Conservation (phyloP, 306 rosid genomes). For the Notholithocarpus densiflorus region DNA sequence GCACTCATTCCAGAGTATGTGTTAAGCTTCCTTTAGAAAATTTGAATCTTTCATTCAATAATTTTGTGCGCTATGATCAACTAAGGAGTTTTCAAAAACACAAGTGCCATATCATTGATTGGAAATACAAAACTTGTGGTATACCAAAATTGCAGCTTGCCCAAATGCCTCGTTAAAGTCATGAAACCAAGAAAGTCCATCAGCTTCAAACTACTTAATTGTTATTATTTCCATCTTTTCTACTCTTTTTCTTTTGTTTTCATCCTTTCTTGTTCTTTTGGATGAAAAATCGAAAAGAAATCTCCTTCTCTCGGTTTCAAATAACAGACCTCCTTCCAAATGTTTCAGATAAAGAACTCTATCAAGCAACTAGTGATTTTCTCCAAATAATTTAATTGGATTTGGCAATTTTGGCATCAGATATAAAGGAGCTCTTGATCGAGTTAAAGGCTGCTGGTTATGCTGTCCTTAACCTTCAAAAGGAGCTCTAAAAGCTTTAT, state of each 20-base stretch:
- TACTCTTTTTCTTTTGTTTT: neutral
- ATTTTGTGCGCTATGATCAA: constrained; percentile 41
- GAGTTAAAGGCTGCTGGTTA: too few relatives aligned
- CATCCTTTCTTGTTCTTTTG: neutral
- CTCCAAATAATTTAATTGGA: neutral
- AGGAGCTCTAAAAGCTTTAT: constrained; percentile 24
- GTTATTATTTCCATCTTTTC: constrained; percentile 2
- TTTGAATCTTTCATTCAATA: constrained; percentile 44
- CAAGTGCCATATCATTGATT: neutral
- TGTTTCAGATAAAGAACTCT: neutral
- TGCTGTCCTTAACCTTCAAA: constrained; percentile 31
- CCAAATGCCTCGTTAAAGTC: constrained; percentile 12
- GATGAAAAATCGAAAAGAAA: constrained; percentile 3
- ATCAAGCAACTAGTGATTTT: too few relatives aligned
- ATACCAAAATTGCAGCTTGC: neutral
- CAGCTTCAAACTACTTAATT: neutral
- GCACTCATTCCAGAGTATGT: too few relatives aligned
- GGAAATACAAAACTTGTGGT: constrained; percentile 15
- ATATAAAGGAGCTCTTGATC: too few relatives aligned
- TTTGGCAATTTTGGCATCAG: constrained; percentile 22
- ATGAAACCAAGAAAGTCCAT: constrained; percentile 5
- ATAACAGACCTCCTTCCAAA: neutral
- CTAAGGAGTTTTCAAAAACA: constrained; percentile 31
- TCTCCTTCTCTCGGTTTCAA: neutral
- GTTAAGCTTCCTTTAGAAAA: constrained; percentile 8